Evolutionary conservation across 1,284 basidiomycete species (phyloP).

Genomic region (Clitocybe nebularis): DNA sequence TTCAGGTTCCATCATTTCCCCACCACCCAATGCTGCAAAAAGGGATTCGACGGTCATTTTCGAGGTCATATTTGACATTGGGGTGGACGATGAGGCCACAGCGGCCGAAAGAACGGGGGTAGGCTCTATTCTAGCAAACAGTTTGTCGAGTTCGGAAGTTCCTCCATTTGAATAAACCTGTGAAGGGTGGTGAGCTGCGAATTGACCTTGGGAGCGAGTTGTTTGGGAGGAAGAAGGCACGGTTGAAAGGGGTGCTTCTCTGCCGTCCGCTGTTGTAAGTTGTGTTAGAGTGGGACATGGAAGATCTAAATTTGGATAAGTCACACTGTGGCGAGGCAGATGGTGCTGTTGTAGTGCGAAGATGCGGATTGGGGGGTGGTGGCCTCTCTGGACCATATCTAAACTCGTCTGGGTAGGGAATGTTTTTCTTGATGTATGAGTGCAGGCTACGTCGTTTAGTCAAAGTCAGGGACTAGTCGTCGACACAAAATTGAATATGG

Average conservation of each 20-base stretch:
- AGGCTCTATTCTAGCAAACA: slow-evolving; percentile 52
- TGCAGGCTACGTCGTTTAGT: slow-evolving; percentile 45
- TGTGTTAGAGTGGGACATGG: slow-evolving; percentile 3
- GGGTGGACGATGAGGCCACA: slow-evolving; percentile 5
- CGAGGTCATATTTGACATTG: slow-evolving; percentile 16
- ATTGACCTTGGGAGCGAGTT: slow-evolving; percentile 20
- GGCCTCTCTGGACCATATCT: slow-evolving; percentile 62
- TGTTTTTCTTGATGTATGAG: slow-evolving; percentile 56
- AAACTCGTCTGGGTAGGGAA: slow-evolving; percentile 66
- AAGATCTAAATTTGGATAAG: slow-evolving; percentile 1
- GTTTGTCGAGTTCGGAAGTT: slow-evolving; percentile 54
- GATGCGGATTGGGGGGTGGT: slow-evolving; percentile 46
- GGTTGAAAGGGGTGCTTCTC: not conserved
- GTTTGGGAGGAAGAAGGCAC: slow-evolving; percentile 20
- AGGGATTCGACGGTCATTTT: slow-evolving; percentile 27
- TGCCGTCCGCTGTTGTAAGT: not conserved
- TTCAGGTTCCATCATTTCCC: slow-evolving; percentile 12
- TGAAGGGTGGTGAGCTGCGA: slow-evolving; percentile 10
- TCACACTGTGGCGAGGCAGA: slow-evolving; percentile 17
- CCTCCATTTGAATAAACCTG: slow-evolving; percentile 19
- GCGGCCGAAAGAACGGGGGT: slow-evolving; percentile 17
- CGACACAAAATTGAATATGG: too few species aligned
- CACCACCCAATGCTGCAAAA: slow-evolving; percentile 24
- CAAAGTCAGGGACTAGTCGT: slow-evolving; percentile 4
- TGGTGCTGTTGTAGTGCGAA: slow-evolving; percentile 22